These are phyloP conservation scores for Onygenales sp. DNA, from an alignment of 2,329 filamentous ascomycete species.

Conservation along the genomic window DNA sequence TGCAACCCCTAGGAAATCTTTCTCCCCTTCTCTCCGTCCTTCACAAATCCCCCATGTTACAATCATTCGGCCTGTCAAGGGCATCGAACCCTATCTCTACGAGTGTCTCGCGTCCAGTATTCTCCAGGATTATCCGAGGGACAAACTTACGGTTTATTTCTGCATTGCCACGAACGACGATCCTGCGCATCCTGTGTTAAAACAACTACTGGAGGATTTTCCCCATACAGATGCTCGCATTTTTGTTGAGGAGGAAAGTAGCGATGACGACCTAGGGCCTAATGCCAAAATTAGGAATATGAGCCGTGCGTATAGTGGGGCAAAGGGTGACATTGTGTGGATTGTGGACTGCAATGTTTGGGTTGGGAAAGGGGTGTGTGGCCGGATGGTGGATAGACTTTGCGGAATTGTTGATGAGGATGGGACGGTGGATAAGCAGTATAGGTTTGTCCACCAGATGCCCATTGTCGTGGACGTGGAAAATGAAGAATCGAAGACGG, in stretches of 20 bases:
- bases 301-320: conserved; percentile 83
- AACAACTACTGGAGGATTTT: conserved; percentile 63
- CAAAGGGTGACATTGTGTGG: conserved; percentile 82
- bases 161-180: conserved; percentile 70
- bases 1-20: conserved; percentile 32
- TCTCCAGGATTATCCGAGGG: conserved; percentile 65
- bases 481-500: conserved; percentile 17
- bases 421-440: conserved; percentile 37
- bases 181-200: conserved; percentile 65
- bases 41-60: conserved; percentile 68
- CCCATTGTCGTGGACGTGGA: conserved; percentile 73
- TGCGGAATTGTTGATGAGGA: conserved; percentile 51
- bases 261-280: conserved; percentile 60
- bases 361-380: conserved; percentile 68
- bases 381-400: conserved; percentile 81
- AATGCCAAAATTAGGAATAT: conserved; percentile 99
- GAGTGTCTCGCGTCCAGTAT: conserved; percentile 86
- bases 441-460: conserved; percentile 92
- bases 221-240: conserved; percentile 61
- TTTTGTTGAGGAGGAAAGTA: conserved; percentile 67
- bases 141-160: conserved; percentile 69
- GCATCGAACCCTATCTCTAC: conserved; percentile 79
- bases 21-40: conserved; percentile 26
- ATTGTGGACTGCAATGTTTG: conserved; percentile 95
- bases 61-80: conserved; percentile 86